A percentile compares a stretch with the other conserved stretches of the same genome.
Evolutionary conservation across 805 yeast species (phyloP).

Genomic region (Myxozyma mucilagina): DNA sequence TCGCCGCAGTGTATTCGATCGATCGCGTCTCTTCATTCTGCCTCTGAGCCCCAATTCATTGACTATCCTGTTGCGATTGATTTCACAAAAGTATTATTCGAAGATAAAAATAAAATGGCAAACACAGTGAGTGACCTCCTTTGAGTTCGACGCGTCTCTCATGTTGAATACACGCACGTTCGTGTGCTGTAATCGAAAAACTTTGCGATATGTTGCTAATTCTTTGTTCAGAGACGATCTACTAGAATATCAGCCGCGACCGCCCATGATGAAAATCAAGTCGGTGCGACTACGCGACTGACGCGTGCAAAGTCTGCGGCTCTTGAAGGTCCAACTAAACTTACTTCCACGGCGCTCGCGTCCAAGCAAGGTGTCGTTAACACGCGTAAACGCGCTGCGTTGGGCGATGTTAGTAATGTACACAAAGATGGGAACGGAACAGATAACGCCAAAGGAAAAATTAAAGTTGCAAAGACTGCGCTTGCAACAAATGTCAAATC

Average conservation of each 20-base stretch:
- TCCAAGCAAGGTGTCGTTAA: slow-evolving; percentile 15
- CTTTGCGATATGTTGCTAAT: background rate
- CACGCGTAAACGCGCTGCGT: slow-evolving; percentile 40
- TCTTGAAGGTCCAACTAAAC: background rate
- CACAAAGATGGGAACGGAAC: slow-evolving; percentile 26
- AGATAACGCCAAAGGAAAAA: slow-evolving; percentile 16
- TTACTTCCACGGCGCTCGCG: slow-evolving; percentile 1
- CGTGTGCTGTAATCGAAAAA: background rate
- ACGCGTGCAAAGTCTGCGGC: slow-evolving; percentile 32
- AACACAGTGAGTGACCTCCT: slow-evolving; percentile 11
- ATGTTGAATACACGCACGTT: background rate
- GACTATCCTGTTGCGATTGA: too few species aligned
- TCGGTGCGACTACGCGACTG: slow-evolving; percentile 21
- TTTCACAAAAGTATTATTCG: too few species aligned
- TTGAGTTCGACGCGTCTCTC: too few species aligned
- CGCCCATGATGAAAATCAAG: slow-evolving; percentile 28
- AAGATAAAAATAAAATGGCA: slow-evolving; percentile 9
- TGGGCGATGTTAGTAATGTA: slow-evolving; percentile 41
- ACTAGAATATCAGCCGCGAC: slow-evolving; percentile 25
- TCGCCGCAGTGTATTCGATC: too few species aligned
- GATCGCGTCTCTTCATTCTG: background rate
- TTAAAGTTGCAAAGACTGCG: slow-evolving; percentile 25
- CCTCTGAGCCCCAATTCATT: background rate
- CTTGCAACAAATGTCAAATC: slow-evolving; percentile 18
- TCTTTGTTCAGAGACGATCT: slow-evolving; percentile 25